Evolutionary conservation across 495 filamentous ascomycete species (phyloP).

Genomic region (Neurospora pannonica): DNA sequence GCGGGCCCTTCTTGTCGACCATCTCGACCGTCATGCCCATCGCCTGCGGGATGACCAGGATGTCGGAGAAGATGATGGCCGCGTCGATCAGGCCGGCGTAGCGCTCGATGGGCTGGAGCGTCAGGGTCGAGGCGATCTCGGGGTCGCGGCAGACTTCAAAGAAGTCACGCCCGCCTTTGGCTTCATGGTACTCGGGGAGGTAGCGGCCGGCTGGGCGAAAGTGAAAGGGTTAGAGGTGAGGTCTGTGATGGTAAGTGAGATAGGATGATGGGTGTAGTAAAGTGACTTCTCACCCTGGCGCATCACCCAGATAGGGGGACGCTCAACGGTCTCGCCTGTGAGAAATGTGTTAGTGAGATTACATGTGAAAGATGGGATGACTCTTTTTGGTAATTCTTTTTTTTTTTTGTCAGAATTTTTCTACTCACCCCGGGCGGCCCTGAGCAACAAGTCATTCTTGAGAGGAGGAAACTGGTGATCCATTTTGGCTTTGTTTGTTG

Average conservation of each 20-base stretch:
- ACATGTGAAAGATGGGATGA: background rate
- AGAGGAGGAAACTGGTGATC: slow-evolving; percentile 62
- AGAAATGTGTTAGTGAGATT: background rate
- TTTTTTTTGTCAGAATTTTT: background rate
- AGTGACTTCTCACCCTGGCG: slow-evolving; percentile 62
- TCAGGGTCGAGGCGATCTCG: slow-evolving; percentile 84
- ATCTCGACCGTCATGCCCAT: slow-evolving; percentile 97
- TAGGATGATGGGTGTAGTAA: background rate
- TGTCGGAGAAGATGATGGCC: slow-evolving; percentile 98
- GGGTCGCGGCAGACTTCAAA: slow-evolving; percentile 93
- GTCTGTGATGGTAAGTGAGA: too few relatives aligned
- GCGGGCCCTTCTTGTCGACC: slow-evolving; percentile 89
- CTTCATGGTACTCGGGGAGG: slow-evolving; percentile 94
- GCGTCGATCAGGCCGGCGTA: slow-evolving; percentile 87
- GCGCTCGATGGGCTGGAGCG: slow-evolving; percentile 87
- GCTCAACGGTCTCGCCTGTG: slow-evolving; percentile 79
- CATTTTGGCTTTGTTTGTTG: slow-evolving; percentile 30
- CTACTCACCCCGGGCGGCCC: slow-evolving; percentile 72
- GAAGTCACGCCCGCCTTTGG: slow-evolving; percentile 82
- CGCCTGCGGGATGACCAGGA: slow-evolving; percentile 93
- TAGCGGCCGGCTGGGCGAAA: slow-evolving; percentile 71
- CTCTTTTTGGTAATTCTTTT: background rate
- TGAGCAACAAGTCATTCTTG: slow-evolving; percentile 81
- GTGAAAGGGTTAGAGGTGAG: slow-evolving; percentile 9
- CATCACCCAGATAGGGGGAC: slow-evolving; percentile 97